A percentile compares a stretch with the other conserved stretches of the same genome.
Evolutionary conservation across 441 rosid species (phyloP).

Genomic region (Macaranga tanarius): DNA sequence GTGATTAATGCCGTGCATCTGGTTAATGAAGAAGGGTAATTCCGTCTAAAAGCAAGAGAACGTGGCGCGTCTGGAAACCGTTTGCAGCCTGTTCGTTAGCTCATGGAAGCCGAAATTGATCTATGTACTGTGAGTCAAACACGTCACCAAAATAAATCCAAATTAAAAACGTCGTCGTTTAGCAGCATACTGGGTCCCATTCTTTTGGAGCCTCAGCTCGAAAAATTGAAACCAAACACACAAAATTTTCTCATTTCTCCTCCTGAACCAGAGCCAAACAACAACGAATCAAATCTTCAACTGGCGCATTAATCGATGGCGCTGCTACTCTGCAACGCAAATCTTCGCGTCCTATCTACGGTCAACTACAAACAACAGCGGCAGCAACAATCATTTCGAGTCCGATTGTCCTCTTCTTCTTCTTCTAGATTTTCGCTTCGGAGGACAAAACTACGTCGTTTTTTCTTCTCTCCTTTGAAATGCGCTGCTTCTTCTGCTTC

Average conservation of each 20-base stretch:
- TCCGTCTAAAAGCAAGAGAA: slow-evolving; percentile 25
- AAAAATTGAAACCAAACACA: background rate
- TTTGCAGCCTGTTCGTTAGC: slow-evolving; percentile 29
- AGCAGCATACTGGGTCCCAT: slow-evolving; percentile 8
- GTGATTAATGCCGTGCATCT: background rate
- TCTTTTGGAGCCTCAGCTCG: background rate
- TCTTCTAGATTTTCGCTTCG: slow-evolving; percentile 20
- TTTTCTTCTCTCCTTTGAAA: slow-evolving; percentile 27
- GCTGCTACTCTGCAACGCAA: slow-evolving; percentile 41
- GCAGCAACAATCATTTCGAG: background rate
- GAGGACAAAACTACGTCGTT: slow-evolving; percentile 7
- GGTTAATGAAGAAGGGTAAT: slow-evolving; percentile 28
- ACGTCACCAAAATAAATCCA: slow-evolving; percentile 20
- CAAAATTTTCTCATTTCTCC: background rate
- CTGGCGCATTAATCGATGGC: slow-evolving; percentile 38
- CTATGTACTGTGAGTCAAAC: slow-evolving; percentile 17
- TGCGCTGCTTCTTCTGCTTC: slow-evolving; percentile 27
- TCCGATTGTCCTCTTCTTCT: slow-evolving; percentile 20
- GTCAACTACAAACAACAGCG: slow-evolving; percentile 29
- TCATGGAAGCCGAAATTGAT: slow-evolving; percentile 27
- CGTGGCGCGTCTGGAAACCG: slow-evolving; percentile 52
- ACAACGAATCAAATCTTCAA: background rate
- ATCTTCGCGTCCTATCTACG: slow-evolving; percentile 35
- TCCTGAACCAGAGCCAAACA: background rate
- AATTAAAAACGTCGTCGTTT: slow-evolving; percentile 21